Base-by-base conservation (phyloP, 345 rosid species). In the Boechera divaricarpa region DNA sequence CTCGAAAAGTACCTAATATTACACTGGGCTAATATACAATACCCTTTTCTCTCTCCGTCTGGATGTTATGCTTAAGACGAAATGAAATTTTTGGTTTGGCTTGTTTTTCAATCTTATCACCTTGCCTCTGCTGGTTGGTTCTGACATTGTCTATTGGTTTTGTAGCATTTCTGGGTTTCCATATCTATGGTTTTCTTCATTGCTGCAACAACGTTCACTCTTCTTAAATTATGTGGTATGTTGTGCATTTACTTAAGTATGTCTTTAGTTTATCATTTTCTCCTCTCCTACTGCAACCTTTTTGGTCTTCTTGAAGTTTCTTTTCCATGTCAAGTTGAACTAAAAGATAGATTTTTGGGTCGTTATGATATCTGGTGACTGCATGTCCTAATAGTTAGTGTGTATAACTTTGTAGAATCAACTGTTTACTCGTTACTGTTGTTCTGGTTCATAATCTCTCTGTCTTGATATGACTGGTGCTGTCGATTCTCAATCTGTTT, bases 81-180 rank as follows among this genome's bases (percentile, higher is more conserved):
- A 41, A 21, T 44, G 45, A 64, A 72, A 16, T 8, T 67, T 38
- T 12, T 39, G 21, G 42, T 38, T 67, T 75, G 7, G 51, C n/a
- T 67, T 11, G 54, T 38, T 67, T 13, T 67, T 44, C 55, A 44
- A 13, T 55, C 51, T 45, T 16, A 65, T 55, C 55, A 10, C 12
- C 62, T 44, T 70, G 42, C n/a, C 10, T 60, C 36, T 69, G 5
- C 53, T 45, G 63, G 57, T 67, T 82, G 65, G 74, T 69, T 66
- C 67, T 58, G 71, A 82, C 68, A 69, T 69, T 58, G 32, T 24
- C 59, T 79, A 13, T 73, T 81, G 77, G 54, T 41, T 75, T 85
- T 86, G 79, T 77, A 94, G 98, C 97, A 94, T 77, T 94, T 94
- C 32, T 91, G 96, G 97, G 90, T 94, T 72, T 91, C 93, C 32